Conservation (phyloP, 2,329 filamentous ascomycete genomes). For the Apiospora arundinis region DNA sequence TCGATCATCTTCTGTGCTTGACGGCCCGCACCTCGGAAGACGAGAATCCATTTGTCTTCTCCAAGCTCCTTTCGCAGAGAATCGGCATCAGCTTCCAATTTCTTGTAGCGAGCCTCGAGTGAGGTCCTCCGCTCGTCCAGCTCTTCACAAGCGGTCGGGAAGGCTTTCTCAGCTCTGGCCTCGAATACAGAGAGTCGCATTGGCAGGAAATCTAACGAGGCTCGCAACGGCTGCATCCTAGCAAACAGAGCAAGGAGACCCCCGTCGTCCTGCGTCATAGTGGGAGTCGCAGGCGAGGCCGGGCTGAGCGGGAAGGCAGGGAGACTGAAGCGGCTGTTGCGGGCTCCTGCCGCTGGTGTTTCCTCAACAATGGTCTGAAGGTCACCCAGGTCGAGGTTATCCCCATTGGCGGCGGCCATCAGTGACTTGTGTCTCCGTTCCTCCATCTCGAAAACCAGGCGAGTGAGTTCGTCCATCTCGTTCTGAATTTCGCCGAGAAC, state of each 20-base stretch:
- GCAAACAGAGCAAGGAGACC: slow-evolving; percentile 90
- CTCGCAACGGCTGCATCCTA: slow-evolving; percentile 90
- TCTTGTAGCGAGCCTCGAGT: slow-evolving; percentile 86
- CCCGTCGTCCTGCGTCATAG: slow-evolving; percentile 78
- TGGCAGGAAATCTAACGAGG: slow-evolving; percentile 92
- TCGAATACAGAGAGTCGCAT: slow-evolving; percentile 93
- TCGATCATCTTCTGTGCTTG: slow-evolving; percentile 98
- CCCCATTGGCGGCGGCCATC: slow-evolving; percentile 65
- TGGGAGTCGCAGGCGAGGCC: slow-evolving; percentile 63
- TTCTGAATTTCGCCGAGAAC: slow-evolving; percentile 92
- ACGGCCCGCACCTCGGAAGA: slow-evolving; percentile 90
- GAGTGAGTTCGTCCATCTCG: slow-evolving; percentile 79
- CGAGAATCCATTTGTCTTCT: slow-evolving; percentile 94
- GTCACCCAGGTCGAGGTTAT: slow-evolving; percentile 81
- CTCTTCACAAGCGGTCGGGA: slow-evolving; percentile 91
- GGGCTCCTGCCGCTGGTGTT: slow-evolving; percentile 64
- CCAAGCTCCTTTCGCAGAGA: slow-evolving; percentile 87
- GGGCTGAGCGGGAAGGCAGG: slow-evolving; percentile 69
- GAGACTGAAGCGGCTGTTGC: slow-evolving; percentile 73
- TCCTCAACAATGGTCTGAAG: slow-evolving; percentile 94
- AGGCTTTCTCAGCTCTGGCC: slow-evolving; percentile 74
- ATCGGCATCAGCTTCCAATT: slow-evolving; percentile 88
- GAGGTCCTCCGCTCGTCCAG: slow-evolving; percentile 75
- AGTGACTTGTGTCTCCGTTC: slow-evolving; percentile 87
- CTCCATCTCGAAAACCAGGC: slow-evolving; percentile 96